phyloP scores from a whole-genome alignment of 768 basidiomycete species.

The Suillus americanus region DNA sequence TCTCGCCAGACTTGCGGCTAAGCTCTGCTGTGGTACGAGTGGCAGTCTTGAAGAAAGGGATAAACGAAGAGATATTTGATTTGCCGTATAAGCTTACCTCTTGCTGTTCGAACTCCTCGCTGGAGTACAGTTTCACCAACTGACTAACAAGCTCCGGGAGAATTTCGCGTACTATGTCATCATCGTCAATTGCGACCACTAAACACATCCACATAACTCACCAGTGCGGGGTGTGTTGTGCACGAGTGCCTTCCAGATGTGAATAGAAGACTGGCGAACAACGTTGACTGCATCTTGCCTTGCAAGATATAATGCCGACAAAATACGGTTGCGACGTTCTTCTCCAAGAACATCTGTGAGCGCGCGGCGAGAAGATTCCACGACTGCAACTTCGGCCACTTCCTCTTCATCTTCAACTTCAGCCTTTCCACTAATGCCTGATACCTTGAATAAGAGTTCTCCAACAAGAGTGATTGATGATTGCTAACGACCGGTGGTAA shows the following conservation, averaged over 20 bases:
- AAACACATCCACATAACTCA: slow-evolving; percentile 32
- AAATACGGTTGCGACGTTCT: slow-evolving; percentile 87
- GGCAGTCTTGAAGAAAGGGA: slow-evolving; percentile 65
- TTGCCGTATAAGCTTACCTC: slow-evolving; percentile 53
- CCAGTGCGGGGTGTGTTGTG: slow-evolving; percentile 92
- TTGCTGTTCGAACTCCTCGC: slow-evolving; percentile 81
- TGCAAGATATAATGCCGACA: slow-evolving; percentile 89
- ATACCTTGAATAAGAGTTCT: slow-evolving; percentile 93
- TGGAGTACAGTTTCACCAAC: slow-evolving; percentile 75
- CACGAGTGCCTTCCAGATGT: slow-evolving; percentile 98
- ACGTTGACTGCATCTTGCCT: slow-evolving; percentile 89
- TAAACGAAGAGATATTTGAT: slow-evolving; percentile 5
- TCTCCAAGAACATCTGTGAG: slow-evolving; percentile 85
- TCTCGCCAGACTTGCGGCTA: slow-evolving; percentile 94
- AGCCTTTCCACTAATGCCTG: slow-evolving; percentile 90
- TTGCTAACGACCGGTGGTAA: slow-evolving; percentile 52
- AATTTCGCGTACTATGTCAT: slow-evolving; percentile 75
- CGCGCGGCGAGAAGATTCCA: slow-evolving; percentile 82
- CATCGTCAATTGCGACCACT: not conserved
- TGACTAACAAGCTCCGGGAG: slow-evolving; percentile 81
- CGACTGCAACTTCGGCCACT: slow-evolving; percentile 58
- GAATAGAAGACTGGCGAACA: slow-evolving; percentile 88
- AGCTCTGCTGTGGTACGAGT: slow-evolving; percentile 83
- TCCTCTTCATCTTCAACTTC: slow-evolving; percentile 73
- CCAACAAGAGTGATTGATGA: slow-evolving; percentile 95